A percentile compares a stretch with the other conserved stretches of the same genome.
Evolutionary conservation across 2,329 filamentous ascomycete genomes (phyloP).

Genomic region (Bipolaris victoriae): DNA sequence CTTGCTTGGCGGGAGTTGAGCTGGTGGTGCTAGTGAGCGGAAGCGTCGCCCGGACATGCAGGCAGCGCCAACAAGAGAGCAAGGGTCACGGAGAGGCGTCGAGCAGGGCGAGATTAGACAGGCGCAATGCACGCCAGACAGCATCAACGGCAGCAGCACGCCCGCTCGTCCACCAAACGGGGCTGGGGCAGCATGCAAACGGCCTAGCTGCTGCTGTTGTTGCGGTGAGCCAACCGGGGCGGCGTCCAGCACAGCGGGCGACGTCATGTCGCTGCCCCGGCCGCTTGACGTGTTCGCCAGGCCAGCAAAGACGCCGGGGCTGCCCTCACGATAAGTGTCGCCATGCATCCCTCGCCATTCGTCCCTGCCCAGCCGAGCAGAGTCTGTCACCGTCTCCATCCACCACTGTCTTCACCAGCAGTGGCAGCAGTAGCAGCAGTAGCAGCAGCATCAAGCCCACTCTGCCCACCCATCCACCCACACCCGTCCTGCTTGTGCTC

Average conservation of each 20-base stretch:
- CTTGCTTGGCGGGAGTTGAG: conserved; percentile 13
- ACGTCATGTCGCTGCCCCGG: conserved; percentile 10
- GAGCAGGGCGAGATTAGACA: background rate
- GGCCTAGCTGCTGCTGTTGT: background rate
- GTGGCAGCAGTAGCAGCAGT: too few relatives aligned
- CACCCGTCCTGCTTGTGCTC: background rate
- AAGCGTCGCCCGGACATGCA: conserved; percentile 11
- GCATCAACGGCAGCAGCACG: background rate
- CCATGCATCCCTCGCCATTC: conserved; percentile 4
- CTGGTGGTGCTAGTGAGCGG: conserved; percentile 13
- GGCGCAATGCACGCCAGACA: background rate
- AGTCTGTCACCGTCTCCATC: too few relatives aligned
- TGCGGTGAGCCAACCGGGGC: conserved; percentile 6
- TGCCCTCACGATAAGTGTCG: conserved; percentile 6
- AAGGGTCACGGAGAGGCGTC: conserved; percentile 7
- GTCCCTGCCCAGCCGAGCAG: background rate
- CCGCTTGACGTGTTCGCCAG: conserved; percentile 11
- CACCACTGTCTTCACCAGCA: too few relatives aligned
- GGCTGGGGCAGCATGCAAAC: background rate
- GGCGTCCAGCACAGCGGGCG: conserved; percentile 1
- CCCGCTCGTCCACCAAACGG: background rate
- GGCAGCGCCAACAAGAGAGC: conserved; percentile 10
- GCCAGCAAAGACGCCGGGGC: conserved; percentile 8
- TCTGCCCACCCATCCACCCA: background rate
- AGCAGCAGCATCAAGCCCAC: background rate